Evolutionary conservation across 345 rosid species (phyloP).

Genomic region (Eucalyptus rudis): DNA sequence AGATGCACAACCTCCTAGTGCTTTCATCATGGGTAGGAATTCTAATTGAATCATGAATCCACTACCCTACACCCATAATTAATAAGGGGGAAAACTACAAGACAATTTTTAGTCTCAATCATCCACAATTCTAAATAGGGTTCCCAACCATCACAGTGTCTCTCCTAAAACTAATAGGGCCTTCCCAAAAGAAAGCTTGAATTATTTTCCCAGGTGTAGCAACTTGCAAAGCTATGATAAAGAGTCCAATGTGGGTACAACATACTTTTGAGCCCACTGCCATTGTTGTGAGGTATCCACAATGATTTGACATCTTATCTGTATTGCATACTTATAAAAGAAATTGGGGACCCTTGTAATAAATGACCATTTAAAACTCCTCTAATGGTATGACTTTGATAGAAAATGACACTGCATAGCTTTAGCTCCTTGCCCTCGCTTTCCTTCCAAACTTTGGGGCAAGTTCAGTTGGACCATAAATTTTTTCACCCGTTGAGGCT

Average conservation of each 20-base stretch:
- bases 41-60: neutral
- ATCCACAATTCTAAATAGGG: neutral
- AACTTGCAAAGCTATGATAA: neutral
- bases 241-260: neutral
- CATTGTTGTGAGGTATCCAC: neutral
- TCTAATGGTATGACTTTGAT: neutral
- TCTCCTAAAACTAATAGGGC: neutral
- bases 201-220: neutral
- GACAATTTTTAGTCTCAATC: neutral
- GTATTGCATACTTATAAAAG: neutral
- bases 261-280: neutral
- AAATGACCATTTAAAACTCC: neutral
- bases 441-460: neutral
- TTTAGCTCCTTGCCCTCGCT: neutral
- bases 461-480: neutral
- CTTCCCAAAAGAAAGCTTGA: neutral
- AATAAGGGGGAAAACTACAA: neutral
- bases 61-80: neutral
- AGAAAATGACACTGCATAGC: neutral
- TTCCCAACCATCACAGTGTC: neutral
- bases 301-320: neutral
- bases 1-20: neutral
- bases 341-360: neutral
- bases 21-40: neutral
- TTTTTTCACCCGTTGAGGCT: neutral